Conservation (phyloP, 768 basidiomycete species). For the Podaxis sp. region DNA sequence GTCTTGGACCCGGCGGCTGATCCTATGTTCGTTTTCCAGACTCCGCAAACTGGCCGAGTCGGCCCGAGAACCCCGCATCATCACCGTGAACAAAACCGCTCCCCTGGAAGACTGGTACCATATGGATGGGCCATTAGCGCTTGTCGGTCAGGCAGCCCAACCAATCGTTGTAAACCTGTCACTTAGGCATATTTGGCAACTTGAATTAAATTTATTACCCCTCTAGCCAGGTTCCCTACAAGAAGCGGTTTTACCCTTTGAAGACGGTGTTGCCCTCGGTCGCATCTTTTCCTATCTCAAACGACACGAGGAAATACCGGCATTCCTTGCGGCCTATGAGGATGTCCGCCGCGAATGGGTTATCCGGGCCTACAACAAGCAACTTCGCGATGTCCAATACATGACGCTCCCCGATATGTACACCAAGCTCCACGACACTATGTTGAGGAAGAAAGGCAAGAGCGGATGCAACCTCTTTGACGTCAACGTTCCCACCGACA, state of each 20-base stretch:
- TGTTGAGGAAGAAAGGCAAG: slow-evolving; percentile 31
- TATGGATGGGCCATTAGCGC: neutral
- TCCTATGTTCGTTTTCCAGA: neutral
- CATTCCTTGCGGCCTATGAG: slow-evolving; percentile 53
- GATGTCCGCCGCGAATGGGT: slow-evolving; percentile 53
- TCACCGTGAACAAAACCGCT: neutral
- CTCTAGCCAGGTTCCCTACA: slow-evolving; percentile 7
- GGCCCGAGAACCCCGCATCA: slow-evolving; percentile 13
- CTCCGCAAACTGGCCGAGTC: slow-evolving; percentile 9
- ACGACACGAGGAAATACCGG: slow-evolving; percentile 46
- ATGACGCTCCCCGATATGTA: slow-evolving; percentile 42
- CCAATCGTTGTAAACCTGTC: slow-evolving; percentile 4
- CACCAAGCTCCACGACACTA: slow-evolving; percentile 42
- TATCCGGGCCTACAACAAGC: slow-evolving; percentile 38
- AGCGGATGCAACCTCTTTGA: slow-evolving; percentile 24
- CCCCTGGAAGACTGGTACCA: slow-evolving; percentile 13
- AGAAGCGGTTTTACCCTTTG: slow-evolving; percentile 41
- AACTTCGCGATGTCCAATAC: slow-evolving; percentile 43
- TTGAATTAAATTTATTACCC: neutral
- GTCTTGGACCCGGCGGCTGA: no score
- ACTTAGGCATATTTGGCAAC: neutral
- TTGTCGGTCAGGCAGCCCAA: slow-evolving; percentile 13
- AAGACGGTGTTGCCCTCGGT: slow-evolving; percentile 62
- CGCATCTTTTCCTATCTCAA: slow-evolving; percentile 58
- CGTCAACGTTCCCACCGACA: neutral